These are phyloP conservation scores for Suillus sp. DNA, from an alignment of 768 basidiomycete genomes.

Conservation along the genomic window DNA sequence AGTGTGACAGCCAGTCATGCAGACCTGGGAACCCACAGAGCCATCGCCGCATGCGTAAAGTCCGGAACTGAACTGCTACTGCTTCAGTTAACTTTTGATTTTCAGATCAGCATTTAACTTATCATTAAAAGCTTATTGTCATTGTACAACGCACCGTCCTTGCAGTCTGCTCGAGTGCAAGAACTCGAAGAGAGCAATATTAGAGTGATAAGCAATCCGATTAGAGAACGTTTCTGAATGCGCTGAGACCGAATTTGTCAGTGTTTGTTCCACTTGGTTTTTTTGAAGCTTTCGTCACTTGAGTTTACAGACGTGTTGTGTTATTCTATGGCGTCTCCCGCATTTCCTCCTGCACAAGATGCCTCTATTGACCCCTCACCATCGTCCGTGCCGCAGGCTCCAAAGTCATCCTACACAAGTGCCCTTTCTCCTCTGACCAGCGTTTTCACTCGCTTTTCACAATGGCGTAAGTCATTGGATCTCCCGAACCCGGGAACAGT, in stretches of 20 bases:
- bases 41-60: no score
- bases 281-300: constrained; percentile 36
- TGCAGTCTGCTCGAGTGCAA: not conserved
- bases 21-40: no score
- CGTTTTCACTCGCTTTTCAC: constrained; percentile 70
- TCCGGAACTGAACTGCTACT: not conserved
- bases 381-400: constrained; percentile 36
- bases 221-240: not conserved
- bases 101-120: not conserved
- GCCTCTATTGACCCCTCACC: constrained; percentile 41
- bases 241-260: constrained; percentile 18
- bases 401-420: constrained; percentile 39
- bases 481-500: constrained; percentile 91
- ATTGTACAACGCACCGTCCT: not conserved
- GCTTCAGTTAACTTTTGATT: not conserved
- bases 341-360: constrained; percentile 42
- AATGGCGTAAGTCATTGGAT: constrained; percentile 80
- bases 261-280: constrained; percentile 33
- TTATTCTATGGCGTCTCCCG: constrained; percentile 47
- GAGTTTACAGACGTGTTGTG: constrained; percentile 27
- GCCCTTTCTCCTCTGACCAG: constrained; percentile 58
- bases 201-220: not conserved
- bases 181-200: not conserved
- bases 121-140: not conserved
- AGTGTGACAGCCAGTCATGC: no score